A percentile compares a stretch with the other conserved stretches of the same genome.
These are phyloP conservation scores for Pythium sp. DNA, from an alignment of 352 stramenopile species.

Conservation along the genomic window DNA sequence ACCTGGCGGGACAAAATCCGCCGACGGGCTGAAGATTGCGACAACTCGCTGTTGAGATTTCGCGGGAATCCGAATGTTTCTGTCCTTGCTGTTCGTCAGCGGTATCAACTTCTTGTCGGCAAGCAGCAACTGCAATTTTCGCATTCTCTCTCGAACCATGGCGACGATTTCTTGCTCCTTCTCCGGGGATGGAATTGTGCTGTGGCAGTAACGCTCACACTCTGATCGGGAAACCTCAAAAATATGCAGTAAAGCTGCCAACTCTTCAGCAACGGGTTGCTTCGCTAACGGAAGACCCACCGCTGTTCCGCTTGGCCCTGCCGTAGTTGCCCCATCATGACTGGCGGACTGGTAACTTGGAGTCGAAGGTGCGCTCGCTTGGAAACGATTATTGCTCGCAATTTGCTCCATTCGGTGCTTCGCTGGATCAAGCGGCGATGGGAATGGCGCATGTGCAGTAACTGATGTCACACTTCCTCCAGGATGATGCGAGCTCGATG, in stretches of 20 bases:
- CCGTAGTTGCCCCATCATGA: conserved; percentile 3
- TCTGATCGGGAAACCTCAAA: conserved; percentile 65
- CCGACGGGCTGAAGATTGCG: conserved; percentile 65
- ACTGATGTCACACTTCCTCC: neutral
- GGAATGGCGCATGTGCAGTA: neutral
- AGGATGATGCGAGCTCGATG: conserved; percentile 4
- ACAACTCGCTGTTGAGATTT: conserved; percentile 80
- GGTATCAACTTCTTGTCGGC: conserved; percentile 67
- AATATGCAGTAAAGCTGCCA: conserved; percentile 58
- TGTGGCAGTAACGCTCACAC: conserved; percentile 75
- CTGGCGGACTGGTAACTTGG: conserved; percentile 3
- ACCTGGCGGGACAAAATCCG: conserved; percentile 28
- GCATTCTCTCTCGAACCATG: conserved; percentile 69
- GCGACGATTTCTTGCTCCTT: conserved; percentile 80
- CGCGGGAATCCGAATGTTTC: conserved; percentile 73
- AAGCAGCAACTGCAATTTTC: conserved; percentile 65
- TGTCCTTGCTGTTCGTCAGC: conserved; percentile 64
- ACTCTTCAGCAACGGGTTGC: conserved; percentile 33
- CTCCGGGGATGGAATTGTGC: conserved; percentile 47
- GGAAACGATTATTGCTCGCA: conserved; percentile 1
- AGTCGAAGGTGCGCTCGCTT: conserved; percentile 1
- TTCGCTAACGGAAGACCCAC: conserved; percentile 8
- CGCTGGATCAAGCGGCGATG: conserved; percentile 11
- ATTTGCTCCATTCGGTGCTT: conserved; percentile 19
- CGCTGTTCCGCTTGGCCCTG: neutral